Evolutionary conservation across 345 rosid species (phyloP), one percentile per base, ranked within the genome.

Genomic region (Gossypium arboreum): DNA sequence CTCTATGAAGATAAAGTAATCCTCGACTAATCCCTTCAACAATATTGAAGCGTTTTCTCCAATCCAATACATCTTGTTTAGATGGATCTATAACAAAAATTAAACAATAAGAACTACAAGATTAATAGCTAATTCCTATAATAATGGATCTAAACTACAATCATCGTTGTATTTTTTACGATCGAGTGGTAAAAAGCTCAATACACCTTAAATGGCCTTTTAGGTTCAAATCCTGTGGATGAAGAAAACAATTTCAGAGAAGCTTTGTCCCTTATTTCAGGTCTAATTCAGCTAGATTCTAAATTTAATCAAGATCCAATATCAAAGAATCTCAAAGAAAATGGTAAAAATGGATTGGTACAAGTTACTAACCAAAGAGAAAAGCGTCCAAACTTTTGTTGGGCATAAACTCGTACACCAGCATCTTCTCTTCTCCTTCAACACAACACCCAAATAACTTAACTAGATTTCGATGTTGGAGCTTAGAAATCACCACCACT

Each of bases 391-490:
- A 76, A 64, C 83, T 84, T 63, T 67, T 80, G 39, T 84, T 82
- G 7, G 81, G 75, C 61, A 57, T 52, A 81, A 70, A 81, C 57
- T 83, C 84, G 43, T 82, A 83, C 18, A 80, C 43, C 48, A 84
- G 39, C 69, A 82, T 79, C 68, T 75, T 82, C 51, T 84, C 85
- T 12, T 80, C 80, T 59, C 79, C 76, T 17, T 80, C 80, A 29
- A 75, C 71, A 27, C 83, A 77, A 70, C 79, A 82, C 22, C 87
- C 87, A 0, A 77, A 69, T 1, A 82, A 81, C 54, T 73, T 79
- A 51, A 81, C 87, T 13, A 80, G 77, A 76, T 82, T 86, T 16
- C 76, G 63, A 34, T 86, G 83, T 41, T 83, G 87, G 17, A 87
- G 82, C 47, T 85, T 73, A 0, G 82, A 75, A 13, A 87, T 81